Conservation (phyloP, 345 rosid species). For the Eucalyptus viminalis region DNA sequence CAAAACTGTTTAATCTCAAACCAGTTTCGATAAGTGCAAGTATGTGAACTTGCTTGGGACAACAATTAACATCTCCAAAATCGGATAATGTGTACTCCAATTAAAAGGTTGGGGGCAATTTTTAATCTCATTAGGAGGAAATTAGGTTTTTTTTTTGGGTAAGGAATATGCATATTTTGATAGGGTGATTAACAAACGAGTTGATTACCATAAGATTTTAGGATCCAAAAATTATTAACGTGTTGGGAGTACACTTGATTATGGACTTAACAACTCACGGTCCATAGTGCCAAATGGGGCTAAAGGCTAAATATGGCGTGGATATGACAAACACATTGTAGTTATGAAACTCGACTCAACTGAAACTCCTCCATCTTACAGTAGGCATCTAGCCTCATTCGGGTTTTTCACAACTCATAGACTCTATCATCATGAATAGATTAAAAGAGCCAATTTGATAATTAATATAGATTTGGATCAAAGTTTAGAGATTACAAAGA, state of each 20-base stretch:
- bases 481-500: not conserved
- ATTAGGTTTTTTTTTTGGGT: not conserved
- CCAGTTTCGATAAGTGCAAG: not conserved
- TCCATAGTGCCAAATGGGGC: fast-evolving
- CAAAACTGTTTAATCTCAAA: not conserved
- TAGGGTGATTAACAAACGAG: not conserved
- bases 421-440: not conserved
- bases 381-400: not conserved
- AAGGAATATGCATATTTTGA: not conserved
- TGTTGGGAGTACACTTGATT: not conserved
- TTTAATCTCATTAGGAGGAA: not conserved
- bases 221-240: not conserved
- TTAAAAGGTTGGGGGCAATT: not conserved
- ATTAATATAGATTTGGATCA: not conserved
- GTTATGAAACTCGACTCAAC: not conserved
- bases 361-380: not conserved
- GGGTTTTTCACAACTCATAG: not conserved
- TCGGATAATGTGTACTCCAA: not conserved
- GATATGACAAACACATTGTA: not conserved
- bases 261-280: fast-evolving
- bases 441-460: not conserved
- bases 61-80: not conserved
- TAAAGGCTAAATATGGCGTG: not conserved
- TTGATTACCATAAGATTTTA: not conserved
- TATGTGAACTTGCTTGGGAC: not conserved